Evolutionary conservation across 192 early-diverging fungal species (phyloP).

Genomic region (Gamsiella multidivaricata): DNA sequence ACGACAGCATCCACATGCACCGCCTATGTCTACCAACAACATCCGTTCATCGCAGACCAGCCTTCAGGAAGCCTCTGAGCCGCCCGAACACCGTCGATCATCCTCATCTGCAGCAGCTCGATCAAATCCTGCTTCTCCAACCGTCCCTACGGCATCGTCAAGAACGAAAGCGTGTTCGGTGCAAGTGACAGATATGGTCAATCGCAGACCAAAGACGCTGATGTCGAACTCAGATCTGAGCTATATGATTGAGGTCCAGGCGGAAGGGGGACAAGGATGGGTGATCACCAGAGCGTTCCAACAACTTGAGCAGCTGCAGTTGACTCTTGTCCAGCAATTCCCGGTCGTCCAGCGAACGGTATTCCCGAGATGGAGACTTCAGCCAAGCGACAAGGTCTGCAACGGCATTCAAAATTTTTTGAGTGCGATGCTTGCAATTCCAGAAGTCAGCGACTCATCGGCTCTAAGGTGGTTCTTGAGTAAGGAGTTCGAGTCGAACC

Average conservation of each 20-base stretch:
- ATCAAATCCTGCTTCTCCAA: neutral
- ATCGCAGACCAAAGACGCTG: slow-evolving; percentile 39
- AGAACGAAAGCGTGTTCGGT: neutral
- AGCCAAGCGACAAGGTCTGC: slow-evolving; percentile 49
- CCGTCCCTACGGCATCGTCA: neutral
- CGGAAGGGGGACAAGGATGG: slow-evolving; percentile 40
- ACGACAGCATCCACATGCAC: neutral
- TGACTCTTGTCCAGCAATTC: slow-evolving; percentile 29
- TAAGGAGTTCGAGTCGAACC: slow-evolving; percentile 38
- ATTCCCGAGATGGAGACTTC: slow-evolving; percentile 49
- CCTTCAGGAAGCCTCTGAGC: neutral
- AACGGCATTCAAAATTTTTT: slow-evolving; percentile 34
- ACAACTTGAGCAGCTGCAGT: slow-evolving; percentile 41
- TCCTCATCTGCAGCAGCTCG: neutral
- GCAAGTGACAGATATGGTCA: slow-evolving; percentile 39
- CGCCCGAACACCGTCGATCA: neutral
- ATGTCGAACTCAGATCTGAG: slow-evolving; percentile 38
- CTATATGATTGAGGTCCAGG: slow-evolving; percentile 48
- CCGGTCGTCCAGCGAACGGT: slow-evolving; percentile 37
- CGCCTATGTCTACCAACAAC: neutral
- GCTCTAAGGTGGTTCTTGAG: slow-evolving; percentile 35
- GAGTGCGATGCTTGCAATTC: slow-evolving; percentile 28
- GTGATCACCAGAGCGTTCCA: slow-evolving; percentile 47
- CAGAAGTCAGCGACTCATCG: slow-evolving; percentile 29
- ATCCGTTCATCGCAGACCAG: neutral